phyloP scores from a whole-genome alignment of 164 flowering plant genomes.

The Umbellularia californica region DNA sequence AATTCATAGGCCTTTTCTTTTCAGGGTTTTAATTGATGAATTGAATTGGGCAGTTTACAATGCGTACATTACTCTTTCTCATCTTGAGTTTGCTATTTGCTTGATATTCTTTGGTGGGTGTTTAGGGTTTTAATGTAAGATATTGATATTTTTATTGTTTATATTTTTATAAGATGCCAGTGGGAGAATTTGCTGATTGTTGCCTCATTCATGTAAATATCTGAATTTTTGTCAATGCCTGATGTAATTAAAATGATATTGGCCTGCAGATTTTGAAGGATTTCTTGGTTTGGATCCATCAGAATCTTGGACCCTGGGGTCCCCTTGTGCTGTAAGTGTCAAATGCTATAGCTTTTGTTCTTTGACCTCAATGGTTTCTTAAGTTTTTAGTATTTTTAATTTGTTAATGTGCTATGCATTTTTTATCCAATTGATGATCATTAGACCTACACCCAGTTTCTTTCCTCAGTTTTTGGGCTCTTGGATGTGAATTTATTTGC shows the following conservation, averaged over 20 bases:
- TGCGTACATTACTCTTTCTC: not conserved
- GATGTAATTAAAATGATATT: not conserved
- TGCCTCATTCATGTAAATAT: not conserved
- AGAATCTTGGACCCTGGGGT: conserved; percentile 87
- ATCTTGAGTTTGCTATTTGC: not conserved
- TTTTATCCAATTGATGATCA: not conserved
- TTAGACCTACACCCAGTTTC: too few relatives aligned
- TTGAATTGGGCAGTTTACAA: not conserved
- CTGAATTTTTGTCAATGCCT: not conserved
- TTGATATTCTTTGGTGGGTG: not conserved
- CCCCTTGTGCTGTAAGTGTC: conserved; percentile 78
- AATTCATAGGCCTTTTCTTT: not conserved
- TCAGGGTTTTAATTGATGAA: not conserved
- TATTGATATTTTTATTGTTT: not conserved
- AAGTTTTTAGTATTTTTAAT: too few relatives aligned
- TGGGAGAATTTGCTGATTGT: not conserved
- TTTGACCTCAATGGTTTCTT: not conserved
- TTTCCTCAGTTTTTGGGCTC: too few relatives aligned
- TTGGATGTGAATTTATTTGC: too few relatives aligned
- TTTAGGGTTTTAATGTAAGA: not conserved
- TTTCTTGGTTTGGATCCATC: conserved; percentile 67
- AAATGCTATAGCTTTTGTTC: not conserved
- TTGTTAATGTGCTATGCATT: not conserved
- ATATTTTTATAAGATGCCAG: not conserved
- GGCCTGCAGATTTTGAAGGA: conserved; percentile 67